These are phyloP conservation scores for Cadophora malorum DNA, from an alignment of 2,329 filamentous ascomycete species.

Conservation along the genomic window DNA sequence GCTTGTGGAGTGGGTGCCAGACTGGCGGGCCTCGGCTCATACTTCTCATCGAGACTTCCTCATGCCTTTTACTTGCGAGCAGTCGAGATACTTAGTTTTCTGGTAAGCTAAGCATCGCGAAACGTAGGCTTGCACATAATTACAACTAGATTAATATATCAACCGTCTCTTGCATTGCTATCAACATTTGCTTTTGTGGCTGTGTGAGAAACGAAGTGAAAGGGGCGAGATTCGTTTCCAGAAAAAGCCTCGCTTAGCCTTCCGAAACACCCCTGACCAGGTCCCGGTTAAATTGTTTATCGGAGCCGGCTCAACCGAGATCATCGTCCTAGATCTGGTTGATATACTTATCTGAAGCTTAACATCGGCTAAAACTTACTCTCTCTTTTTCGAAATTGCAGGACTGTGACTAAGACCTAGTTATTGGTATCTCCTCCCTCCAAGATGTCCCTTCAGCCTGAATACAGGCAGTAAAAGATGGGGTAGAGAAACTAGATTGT, in stretches of 20 bases:
- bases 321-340: constrained; percentile 5
- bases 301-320: constrained; percentile 14
- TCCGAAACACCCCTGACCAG: not conserved
- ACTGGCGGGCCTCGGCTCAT: not conserved
- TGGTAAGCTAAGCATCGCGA: not conserved
- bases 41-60: not conserved
- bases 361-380: not conserved
- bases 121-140: not conserved
- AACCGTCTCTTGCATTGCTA: constrained; percentile 2
- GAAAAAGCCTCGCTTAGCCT: not conserved
- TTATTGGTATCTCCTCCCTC: not conserved
- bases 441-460: constrained; percentile 9
- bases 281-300: constrained; percentile 10
- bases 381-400: not conserved
- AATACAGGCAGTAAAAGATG: not conserved
- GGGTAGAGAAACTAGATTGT: not conserved
- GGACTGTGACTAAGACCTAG: not conserved
- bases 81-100: not conserved
- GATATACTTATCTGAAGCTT: constrained; percentile 1
- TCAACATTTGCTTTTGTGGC: not conserved
- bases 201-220: constrained; percentile 11
- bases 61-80: not conserved
- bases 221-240: constrained; percentile 4
- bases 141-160: not conserved
- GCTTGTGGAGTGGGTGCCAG: constrained; percentile 12